These are phyloP conservation scores for Fusarium staphyleae DNA, from an alignment of 2,329 filamentous ascomycete species.

Conservation along the genomic window DNA sequence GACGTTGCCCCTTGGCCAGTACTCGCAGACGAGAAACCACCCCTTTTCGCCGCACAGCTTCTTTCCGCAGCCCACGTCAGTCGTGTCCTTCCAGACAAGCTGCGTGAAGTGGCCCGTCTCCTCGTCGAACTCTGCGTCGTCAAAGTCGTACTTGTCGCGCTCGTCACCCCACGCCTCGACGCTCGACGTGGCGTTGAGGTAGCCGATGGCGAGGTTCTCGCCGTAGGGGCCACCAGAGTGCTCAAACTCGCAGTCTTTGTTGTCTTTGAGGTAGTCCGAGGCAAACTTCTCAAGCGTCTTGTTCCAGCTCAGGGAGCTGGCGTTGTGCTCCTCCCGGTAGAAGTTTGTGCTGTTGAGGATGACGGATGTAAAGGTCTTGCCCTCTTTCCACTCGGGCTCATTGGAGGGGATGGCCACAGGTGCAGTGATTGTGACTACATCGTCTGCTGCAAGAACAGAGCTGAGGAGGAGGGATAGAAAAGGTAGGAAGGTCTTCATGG, in stretches of 20 bases:
- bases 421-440: conserved; percentile 47
- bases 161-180: conserved; percentile 71
- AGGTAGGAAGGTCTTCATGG: conserved; percentile 25
- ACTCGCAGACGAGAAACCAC: conserved; percentile 75
- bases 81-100: conserved; percentile 73
- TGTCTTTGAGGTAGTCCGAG: conserved; percentile 53
- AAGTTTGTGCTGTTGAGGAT: conserved; percentile 71
- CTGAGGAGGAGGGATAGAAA: conserved; percentile 19
- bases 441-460: conserved; percentile 9
- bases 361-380: conserved; percentile 55
- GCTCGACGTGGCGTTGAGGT: conserved; percentile 62
- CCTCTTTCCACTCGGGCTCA: conserved; percentile 44
- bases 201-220: conserved; percentile 78
- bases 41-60: conserved; percentile 55
- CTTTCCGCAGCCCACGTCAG: conserved; percentile 62
- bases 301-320: conserved; percentile 69
- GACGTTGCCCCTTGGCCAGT: conserved; percentile 72
- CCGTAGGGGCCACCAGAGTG: conserved; percentile 71
- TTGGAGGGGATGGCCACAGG: conserved; percentile 46
- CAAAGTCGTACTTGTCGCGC: conserved; percentile 64
- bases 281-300: conserved; percentile 65
- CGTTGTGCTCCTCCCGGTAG: conserved; percentile 70
- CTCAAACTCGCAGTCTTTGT: conserved; percentile 54
- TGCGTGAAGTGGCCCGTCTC: conserved; percentile 76
- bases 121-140: conserved; percentile 61